Evolutionary conservation across 768 basidiomycete genomes (phyloP), one percentile per base, ranked within the genome.

Genomic region (Kwoniella sp.): DNA sequence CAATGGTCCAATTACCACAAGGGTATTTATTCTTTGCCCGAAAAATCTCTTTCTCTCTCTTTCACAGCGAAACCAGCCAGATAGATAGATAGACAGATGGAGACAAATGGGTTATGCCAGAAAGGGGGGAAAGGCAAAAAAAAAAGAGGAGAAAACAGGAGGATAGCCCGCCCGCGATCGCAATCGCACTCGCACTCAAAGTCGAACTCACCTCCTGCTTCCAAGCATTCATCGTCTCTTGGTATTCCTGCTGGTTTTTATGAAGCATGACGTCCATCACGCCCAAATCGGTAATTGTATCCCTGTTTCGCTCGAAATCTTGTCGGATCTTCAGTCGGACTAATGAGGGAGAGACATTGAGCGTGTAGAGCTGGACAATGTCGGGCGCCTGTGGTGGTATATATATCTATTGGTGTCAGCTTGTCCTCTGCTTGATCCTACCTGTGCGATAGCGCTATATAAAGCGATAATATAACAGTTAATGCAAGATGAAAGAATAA

Each of bases 201-300:
- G 27, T 2, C 46, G 19, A 6, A 74, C 77, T 65, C 72, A 80
- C 79, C 71, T 78, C 85, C 83, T 90, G 89, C 76, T 93, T 93
- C 93, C 93, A 97, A 72, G 85, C 86, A 77, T 97, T 97, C 84
- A 96, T 83, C 56, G 89, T 88, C 84, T 97, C 95, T 83, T 98
- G 95, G 75, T 87, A 91, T 70, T 97, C 92, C 82, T 87, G 89
- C 67, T 87, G 83, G 56, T 86, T 84, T 83, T 97, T 97, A 76
- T 89, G 84, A 44, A 96, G 76, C 71, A 97, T 83, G 49, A 95
- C 82, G 78, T 99, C 92, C 77, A 98, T 86, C 24, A 89, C 86
- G 59, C 87, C 86, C 26, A 85, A 81, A 82, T 98, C 91, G 49
- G 88, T 86, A 40, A 96, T 87, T 9, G 55, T 64, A 72, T 89